Conservation (phyloP, 805 yeast genomes). For the Myxozyma neglecta region DNA sequence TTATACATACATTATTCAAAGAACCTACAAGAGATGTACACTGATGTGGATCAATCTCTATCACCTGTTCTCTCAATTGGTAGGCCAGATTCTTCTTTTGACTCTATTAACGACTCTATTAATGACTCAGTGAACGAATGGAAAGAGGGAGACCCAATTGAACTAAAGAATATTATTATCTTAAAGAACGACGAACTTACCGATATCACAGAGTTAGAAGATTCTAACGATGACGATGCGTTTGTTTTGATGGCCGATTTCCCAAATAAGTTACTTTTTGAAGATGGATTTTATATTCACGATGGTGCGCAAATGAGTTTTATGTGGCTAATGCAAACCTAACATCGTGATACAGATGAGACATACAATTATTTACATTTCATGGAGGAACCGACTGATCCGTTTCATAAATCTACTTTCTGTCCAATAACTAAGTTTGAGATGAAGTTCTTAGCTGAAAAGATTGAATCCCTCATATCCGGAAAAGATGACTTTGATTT, state of each 20-base stretch:
- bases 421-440: not conserved
- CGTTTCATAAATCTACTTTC: not conserved
- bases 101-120: not conserved
- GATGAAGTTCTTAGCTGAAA: slow-evolving; percentile 4
- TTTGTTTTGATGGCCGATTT: not conserved
- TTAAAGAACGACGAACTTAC: slow-evolving; percentile 3
- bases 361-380: too few species aligned
- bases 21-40: too few species aligned
- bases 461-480: not conserved
- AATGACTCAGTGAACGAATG: too few species aligned
- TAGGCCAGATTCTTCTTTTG: too few species aligned
- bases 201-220: slow-evolving; percentile 17
- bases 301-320: too few species aligned
- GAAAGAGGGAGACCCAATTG: not conserved
- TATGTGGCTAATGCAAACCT: too few species aligned
- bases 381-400: not conserved
- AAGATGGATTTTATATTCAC: too few species aligned
- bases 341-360: too few species aligned
- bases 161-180: slow-evolving; percentile 16
- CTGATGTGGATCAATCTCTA: too few species aligned
- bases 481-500: not conserved
- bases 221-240: slow-evolving; percentile 11
- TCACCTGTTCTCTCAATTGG: too few species aligned
- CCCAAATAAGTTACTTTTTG: too few species aligned
- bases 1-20: too few species aligned